These are phyloP conservation scores for Apiotrichum siamense DNA, from an alignment of 1,284 basidiomycete genomes.

Conservation along the genomic window DNA sequence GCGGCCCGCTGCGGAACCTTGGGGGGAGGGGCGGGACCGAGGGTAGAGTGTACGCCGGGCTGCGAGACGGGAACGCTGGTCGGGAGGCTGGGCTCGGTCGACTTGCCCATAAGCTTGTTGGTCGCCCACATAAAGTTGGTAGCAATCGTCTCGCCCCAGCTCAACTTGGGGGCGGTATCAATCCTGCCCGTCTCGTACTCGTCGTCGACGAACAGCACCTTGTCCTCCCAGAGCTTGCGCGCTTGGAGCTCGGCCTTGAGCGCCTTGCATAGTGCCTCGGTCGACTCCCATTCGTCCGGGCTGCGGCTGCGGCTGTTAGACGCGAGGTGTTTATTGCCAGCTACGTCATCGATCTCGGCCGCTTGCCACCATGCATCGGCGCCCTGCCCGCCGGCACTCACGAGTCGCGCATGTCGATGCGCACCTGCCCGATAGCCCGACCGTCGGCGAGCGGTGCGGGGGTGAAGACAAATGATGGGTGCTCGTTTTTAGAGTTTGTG, in stretches of 20 bases:
- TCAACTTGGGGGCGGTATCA: slow-evolving; percentile 17
- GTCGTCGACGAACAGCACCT: slow-evolving; percentile 42
- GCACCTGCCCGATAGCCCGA: slow-evolving; percentile 38
- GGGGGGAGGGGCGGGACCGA: slow-evolving; percentile 7
- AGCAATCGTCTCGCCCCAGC: slow-evolving; percentile 42
- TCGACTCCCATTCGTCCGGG: slow-evolving; percentile 40
- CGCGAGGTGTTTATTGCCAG: too few relatives aligned
- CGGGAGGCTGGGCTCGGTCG: neutral
- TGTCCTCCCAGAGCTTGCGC: slow-evolving; percentile 38
- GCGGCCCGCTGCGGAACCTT: too few relatives aligned
- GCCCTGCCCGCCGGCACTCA: slow-evolving; percentile 19
- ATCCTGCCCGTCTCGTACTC: slow-evolving; percentile 37
- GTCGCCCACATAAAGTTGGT: slow-evolving; percentile 7
- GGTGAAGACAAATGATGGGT: slow-evolving; percentile 39
- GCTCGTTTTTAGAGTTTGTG: slow-evolving; percentile 35
- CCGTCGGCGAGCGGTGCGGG: slow-evolving; percentile 37
- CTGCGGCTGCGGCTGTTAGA: slow-evolving; percentile 19
- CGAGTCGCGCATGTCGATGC: slow-evolving; percentile 37
- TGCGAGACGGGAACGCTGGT: slow-evolving; percentile 15
- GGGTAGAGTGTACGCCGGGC: slow-evolving; percentile 13
- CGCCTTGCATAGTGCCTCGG: slow-evolving; percentile 26
- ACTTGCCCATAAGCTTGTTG: neutral
- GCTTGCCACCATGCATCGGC: too few relatives aligned
- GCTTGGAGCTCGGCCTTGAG: slow-evolving; percentile 36
- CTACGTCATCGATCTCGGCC: too few relatives aligned